phyloP scores from a whole-genome alignment of 345 rosid species.

The Brassica juncea region DNA sequence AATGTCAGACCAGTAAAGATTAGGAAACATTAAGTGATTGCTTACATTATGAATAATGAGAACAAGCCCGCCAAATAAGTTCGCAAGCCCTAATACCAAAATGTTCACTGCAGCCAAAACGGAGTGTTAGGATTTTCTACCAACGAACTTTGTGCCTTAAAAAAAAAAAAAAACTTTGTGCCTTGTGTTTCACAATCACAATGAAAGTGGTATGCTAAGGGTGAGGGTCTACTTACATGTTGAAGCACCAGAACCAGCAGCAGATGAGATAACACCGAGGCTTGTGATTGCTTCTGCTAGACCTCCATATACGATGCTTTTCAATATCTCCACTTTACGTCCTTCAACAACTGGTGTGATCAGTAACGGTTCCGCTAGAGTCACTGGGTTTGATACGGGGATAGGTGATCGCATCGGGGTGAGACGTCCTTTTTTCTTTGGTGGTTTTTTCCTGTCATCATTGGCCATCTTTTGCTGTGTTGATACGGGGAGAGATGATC shows the following conservation, averaged over 20 bases:
- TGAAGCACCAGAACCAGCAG: slow-evolving; percentile 74
- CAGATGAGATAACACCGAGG: slow-evolving; percentile 66
- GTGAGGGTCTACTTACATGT: slow-evolving; percentile 56
- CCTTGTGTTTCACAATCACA: slow-evolving; percentile 5
- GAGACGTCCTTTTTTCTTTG: slow-evolving; percentile 25
- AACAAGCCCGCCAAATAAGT: slow-evolving; percentile 72
- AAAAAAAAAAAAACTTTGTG: not conserved
- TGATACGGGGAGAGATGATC: not conserved
- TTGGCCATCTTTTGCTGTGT: slow-evolving; percentile 16
- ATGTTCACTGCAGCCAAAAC: slow-evolving; percentile 59
- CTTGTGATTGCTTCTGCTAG: slow-evolving; percentile 80
- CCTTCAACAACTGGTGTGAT: slow-evolving; percentile 22
- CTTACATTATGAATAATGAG: slow-evolving; percentile 64
- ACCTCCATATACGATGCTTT: slow-evolving; percentile 90
- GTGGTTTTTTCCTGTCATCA: slow-evolving; percentile 16
- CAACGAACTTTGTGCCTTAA: not conserved
- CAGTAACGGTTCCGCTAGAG: slow-evolving; percentile 20
- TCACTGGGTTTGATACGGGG: slow-evolving; percentile 15
- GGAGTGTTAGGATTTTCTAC: not conserved
- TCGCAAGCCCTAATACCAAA: slow-evolving; percentile 78
- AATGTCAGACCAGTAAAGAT: not conserved
- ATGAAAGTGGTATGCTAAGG: not conserved
- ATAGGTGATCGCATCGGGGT: slow-evolving; percentile 25
- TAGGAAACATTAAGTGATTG: slow-evolving; percentile 24
- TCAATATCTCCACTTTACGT: slow-evolving; percentile 57